Percentiles rank a stretch among this genome's conserved stretches.
Conservation (phyloP, 2,329 filamentous ascomycete genomes). For the Arachnopeziza araneosa region DNA sequence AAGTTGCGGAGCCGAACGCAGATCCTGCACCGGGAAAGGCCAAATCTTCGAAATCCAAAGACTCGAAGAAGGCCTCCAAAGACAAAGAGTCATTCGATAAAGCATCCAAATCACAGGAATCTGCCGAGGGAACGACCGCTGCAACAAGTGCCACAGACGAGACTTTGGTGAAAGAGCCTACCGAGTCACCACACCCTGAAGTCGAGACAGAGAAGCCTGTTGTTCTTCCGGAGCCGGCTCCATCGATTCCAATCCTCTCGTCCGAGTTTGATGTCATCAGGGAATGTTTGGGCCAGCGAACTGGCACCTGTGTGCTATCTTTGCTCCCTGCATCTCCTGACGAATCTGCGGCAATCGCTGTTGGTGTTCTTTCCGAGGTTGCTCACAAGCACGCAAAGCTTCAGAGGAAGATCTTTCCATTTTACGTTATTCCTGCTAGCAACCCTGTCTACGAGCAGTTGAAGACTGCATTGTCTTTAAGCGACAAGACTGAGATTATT, state of each 20-base stretch:
- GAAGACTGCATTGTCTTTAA: constrained; percentile 57
- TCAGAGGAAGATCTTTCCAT: constrained; percentile 70
- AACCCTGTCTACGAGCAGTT: constrained; percentile 53
- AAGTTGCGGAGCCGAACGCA: constrained; percentile 72
- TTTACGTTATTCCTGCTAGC: constrained; percentile 65
- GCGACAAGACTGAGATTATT: constrained; percentile 61
- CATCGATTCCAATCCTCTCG: constrained; percentile 61
- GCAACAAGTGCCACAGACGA: constrained; percentile 44
- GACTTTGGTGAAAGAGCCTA: constrained; percentile 44
- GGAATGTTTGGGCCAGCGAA: constrained; percentile 69
- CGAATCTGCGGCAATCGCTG: constrained; percentile 42
- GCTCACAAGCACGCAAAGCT: constrained; percentile 66
- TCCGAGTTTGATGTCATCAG: constrained; percentile 59
- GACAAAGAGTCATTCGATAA: constrained; percentile 44
- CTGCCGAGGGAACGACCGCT: constrained; percentile 40
- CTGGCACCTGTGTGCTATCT: constrained; percentile 77
- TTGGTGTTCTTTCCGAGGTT: constrained; percentile 64
- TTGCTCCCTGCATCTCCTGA: constrained; percentile 50
- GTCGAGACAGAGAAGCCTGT: constrained; percentile 36
- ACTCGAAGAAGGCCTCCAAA: constrained; percentile 32
- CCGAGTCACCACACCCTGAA: constrained; percentile 37
- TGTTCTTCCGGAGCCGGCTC: constrained; percentile 46
- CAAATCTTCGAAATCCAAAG: constrained; percentile 36
- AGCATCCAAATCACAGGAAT: constrained; percentile 46
- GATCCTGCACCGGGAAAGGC: constrained; percentile 53